Conservation (phyloP, 768 basidiomycete species). For the Auricularia heimuer region DNA sequence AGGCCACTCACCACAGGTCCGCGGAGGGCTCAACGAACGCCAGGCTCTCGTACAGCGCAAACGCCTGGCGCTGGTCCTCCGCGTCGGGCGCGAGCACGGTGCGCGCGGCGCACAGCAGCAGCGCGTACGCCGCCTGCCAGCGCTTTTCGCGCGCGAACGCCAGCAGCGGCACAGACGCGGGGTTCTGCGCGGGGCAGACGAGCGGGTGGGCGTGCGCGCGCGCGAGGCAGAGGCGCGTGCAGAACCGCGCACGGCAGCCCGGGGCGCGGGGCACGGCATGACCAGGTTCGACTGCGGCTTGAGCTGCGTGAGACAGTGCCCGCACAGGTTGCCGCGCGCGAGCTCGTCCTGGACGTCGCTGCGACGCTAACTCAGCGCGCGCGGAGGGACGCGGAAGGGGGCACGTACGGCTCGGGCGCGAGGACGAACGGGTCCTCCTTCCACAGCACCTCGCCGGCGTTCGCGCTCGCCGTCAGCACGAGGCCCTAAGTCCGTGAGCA, state of each 20-base stretch:
- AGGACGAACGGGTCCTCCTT: constrained; percentile 74
- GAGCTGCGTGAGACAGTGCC: constrained; percentile 63
- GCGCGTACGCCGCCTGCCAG: constrained; percentile 67
- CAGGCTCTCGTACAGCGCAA: not conserved
- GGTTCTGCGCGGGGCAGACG: constrained; percentile 68
- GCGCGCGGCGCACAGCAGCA: constrained; percentile 54
- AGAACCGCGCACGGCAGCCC: constrained; percentile 60
- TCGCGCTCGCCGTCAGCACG: constrained; percentile 57
- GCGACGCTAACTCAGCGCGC: not conserved
- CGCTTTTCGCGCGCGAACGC: constrained; percentile 46
- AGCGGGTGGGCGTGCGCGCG: constrained; percentile 55
- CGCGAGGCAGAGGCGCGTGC: constrained; percentile 65
- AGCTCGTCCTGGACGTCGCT: not conserved
- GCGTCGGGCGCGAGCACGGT: constrained; percentile 44
- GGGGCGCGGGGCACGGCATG: constrained; percentile 42
- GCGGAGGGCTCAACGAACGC: not conserved
- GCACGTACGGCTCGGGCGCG: constrained; percentile 65
- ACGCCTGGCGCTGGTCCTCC: not conserved
- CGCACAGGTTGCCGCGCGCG: constrained; percentile 38
- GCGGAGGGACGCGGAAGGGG: constrained; percentile 4
- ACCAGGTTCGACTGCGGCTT: constrained; percentile 18
- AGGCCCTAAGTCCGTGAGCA: constrained; percentile 34
- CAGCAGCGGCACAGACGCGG: constrained; percentile 50
- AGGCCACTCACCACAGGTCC: not conserved
- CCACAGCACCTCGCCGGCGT: constrained; percentile 70